These are phyloP conservation scores for Craspedostauros australis DNA, from an alignment of 108 stramenopile species.

Conservation along the genomic window DNA sequence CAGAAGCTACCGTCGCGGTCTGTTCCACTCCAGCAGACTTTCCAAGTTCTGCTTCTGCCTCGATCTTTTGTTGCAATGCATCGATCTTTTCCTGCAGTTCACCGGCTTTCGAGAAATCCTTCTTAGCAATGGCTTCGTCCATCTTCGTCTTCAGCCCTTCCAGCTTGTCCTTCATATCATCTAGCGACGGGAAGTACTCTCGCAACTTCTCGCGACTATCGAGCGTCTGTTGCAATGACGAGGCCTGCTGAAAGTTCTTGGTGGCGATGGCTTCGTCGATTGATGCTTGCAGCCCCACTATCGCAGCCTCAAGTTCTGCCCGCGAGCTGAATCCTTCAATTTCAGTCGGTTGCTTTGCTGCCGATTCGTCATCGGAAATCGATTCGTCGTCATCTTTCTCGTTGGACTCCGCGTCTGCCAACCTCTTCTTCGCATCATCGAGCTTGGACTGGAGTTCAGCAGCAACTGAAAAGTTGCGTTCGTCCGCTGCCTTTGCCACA, in stretches of 20 bases:
- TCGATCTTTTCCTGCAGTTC: conserved; percentile 55
- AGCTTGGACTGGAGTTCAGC: conserved; percentile 52
- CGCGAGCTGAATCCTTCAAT: conserved; percentile 50
- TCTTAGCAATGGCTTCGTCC: conserved; percentile 49
- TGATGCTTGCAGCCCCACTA: conserved; percentile 28
- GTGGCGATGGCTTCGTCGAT: conserved; percentile 52
- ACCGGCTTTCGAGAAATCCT: conserved; percentile 57
- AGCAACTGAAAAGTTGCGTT: conserved; percentile 65
- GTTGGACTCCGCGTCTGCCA: conserved; percentile 20
- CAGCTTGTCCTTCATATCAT: conserved; percentile 53
- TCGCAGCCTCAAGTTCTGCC: conserved; percentile 61
- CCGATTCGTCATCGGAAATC: not conserved
- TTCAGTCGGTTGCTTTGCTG: conserved; percentile 5
- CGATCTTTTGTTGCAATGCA: conserved; percentile 39
- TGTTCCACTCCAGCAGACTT: conserved; percentile 4
- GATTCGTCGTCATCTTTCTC: conserved; percentile 9
- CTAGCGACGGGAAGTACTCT: conserved; percentile 57
- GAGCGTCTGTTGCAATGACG: conserved; percentile 49
- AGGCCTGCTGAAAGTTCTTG: conserved; percentile 55
- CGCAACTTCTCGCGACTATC: conserved; percentile 56
- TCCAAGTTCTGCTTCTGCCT: conserved; percentile 42
- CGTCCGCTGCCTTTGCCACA: conserved; percentile 57
- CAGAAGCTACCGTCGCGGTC: not conserved
- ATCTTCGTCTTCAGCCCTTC: conserved; percentile 30
- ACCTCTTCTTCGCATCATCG: conserved; percentile 44